phyloP scores from a whole-genome alignment of 2,329 filamentous ascomycete species.

The Dactylonectria estremocensis region DNA sequence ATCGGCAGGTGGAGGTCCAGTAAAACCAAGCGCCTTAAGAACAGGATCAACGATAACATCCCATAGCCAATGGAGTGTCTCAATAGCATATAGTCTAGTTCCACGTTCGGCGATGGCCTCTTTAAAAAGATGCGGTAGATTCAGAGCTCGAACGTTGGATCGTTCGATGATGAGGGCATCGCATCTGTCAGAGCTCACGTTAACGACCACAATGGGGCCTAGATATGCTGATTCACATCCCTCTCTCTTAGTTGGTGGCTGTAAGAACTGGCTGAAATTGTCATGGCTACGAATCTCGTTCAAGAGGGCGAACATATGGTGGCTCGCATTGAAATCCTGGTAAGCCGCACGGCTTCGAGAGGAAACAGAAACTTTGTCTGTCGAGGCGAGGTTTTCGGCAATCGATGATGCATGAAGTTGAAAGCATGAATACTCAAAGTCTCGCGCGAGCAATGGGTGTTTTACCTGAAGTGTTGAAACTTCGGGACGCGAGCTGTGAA shows the following conservation, averaged over 20 bases:
- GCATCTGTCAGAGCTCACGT: slow-evolving; percentile 11
- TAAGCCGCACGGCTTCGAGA: neutral
- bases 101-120: neutral
- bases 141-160: neutral
- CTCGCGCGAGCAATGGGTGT: neutral
- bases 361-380: neutral
- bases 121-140: neutral
- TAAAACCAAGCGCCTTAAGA: slow-evolving; percentile 46
- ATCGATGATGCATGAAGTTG: slow-evolving; percentile 3
- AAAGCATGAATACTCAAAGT: slow-evolving; percentile 1
- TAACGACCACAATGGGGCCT: slow-evolving; percentile 15
- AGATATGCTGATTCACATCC: neutral
- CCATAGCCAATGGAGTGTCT: slow-evolving; percentile 53
- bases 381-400: too few relatives aligned
- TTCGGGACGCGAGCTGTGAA: neutral
- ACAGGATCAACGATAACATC: slow-evolving; percentile 45
- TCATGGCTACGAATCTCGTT: neutral
- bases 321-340: neutral
- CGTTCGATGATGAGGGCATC: slow-evolving; percentile 9
- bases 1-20: slow-evolving; percentile 25
- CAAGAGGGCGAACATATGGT: neutral
- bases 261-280: slow-evolving; percentile 4
- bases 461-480: slow-evolving; percentile 1
- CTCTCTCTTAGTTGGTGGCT: neutral
- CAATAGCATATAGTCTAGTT: too few relatives aligned